Evolutionary conservation across 805 yeast species (phyloP).

Genomic region (Saccharomycopsis sp.): DNA sequence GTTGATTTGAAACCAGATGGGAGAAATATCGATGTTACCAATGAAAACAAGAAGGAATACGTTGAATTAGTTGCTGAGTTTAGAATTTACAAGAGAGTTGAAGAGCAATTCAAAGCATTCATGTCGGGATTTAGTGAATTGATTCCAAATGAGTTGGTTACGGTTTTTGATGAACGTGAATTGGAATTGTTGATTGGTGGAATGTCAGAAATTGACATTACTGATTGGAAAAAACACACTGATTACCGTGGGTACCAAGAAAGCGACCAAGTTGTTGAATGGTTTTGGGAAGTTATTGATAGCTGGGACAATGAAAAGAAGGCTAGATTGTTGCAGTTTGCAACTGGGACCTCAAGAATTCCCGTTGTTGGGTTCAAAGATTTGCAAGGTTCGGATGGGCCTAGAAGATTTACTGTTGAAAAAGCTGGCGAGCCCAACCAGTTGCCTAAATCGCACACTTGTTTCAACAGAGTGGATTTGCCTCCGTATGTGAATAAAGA

Average conservation of each 20-base stretch:
- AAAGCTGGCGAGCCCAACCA: conserved; percentile 93
- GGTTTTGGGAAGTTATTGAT: conserved; percentile 95
- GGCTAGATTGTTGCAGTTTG: conserved; percentile 90
- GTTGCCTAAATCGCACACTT: conserved; percentile 94
- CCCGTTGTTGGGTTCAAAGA: conserved; percentile 99
- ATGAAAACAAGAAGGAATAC: conserved; percentile 90
- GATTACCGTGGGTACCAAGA: conserved; percentile 98
- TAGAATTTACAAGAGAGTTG: conserved; percentile 88
- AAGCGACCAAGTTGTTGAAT: conserved; percentile 90
- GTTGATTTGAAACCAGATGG: conserved; percentile 90
- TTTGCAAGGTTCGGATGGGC: conserved; percentile 98
- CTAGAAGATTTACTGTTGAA: conserved; percentile 96
- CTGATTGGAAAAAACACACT: conserved; percentile 98
- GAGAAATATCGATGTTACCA: conserved; percentile 79
- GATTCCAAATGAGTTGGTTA: conserved; percentile 92
- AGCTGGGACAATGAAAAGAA: conserved; percentile 96
- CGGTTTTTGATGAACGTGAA: conserved; percentile 96
- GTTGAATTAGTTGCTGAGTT: conserved; percentile 93
- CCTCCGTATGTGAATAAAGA: conserved; percentile 89
- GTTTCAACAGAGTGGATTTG: conserved; percentile 97
- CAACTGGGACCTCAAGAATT: conserved; percentile 98
- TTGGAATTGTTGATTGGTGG: conserved; percentile 96
- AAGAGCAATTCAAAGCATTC: conserved; percentile 92
- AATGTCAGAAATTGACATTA: conserved; percentile 93
- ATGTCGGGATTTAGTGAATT: conserved; percentile 96